These are phyloP conservation scores for Haberlea rhodopensis DNA, from an alignment of 257 asterid species.

Conservation along the genomic window DNA sequence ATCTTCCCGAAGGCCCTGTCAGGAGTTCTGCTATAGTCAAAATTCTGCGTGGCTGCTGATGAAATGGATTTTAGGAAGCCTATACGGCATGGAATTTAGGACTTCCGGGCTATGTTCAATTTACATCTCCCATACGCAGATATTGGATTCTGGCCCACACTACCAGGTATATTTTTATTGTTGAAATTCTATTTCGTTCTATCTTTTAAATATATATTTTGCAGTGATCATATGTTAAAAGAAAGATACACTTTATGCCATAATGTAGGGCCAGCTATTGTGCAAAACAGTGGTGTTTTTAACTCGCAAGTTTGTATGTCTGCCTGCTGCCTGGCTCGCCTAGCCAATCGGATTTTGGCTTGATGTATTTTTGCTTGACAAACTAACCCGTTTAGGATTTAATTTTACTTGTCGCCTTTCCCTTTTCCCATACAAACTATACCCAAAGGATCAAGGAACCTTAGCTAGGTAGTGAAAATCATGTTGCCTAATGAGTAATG, in stretches of 20 bases:
- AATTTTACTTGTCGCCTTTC: background rate
- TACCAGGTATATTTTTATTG: slow-evolving; percentile 57
- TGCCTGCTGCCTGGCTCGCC: too few species aligned
- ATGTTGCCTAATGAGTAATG: background rate
- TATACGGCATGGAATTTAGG: slow-evolving; percentile 89
- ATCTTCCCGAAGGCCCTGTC: slow-evolving; percentile 97
- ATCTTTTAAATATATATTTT: background rate
- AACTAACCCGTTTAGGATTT: background rate
- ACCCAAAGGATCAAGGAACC: background rate
- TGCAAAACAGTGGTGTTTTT: slow-evolving; percentile 4
- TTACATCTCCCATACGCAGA: slow-evolving; percentile 95
- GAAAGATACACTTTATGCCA: too few species aligned
- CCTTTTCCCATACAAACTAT: background rate
- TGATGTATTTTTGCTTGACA: background rate
- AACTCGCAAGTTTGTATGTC: background rate
- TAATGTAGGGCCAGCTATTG: background rate
- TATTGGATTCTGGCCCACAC: slow-evolving; percentile 95
- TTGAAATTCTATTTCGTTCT: slow-evolving; percentile 11
- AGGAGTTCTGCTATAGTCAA: slow-evolving; percentile 79
- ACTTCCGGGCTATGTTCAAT: slow-evolving; percentile 97
- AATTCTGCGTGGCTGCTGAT: slow-evolving; percentile 92
- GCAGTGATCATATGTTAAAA: background rate
- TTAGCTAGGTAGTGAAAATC: background rate
- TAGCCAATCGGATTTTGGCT: too few species aligned
- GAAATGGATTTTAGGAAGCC: slow-evolving; percentile 96